A percentile compares a stretch with the other conserved stretches of the same genome.
phyloP scores from a whole-genome alignment of 768 basidiomycete species.

The Agaricus subrufescens region DNA sequence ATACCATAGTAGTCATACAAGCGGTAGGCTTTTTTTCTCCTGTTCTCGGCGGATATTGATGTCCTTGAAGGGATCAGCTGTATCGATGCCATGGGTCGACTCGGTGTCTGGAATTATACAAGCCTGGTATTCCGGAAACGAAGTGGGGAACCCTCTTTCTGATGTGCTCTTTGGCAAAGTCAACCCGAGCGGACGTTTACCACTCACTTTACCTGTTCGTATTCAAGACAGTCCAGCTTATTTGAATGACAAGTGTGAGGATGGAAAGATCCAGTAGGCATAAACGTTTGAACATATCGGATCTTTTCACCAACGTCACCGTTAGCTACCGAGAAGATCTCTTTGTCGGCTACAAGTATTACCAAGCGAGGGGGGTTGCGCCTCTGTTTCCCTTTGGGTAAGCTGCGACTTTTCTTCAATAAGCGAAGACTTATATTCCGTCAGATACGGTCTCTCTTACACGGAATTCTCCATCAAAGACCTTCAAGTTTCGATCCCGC shows the following conservation, averaged over 20 bases:
- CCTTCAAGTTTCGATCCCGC: slow-evolving; percentile 30
- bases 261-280: slow-evolving; percentile 45
- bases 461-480: slow-evolving; percentile 59
- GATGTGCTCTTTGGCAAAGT: slow-evolving; percentile 61
- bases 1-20: slow-evolving; percentile 58
- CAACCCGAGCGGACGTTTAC: slow-evolving; percentile 57
- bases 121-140: slow-evolving; percentile 65
- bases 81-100: slow-evolving; percentile 71
- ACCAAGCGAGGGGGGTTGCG: slow-evolving; percentile 45
- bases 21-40: slow-evolving; percentile 36
- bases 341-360: slow-evolving; percentile 69
- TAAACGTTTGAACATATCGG: neutral
- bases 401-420: slow-evolving; percentile 13
- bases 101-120: slow-evolving; percentile 52
- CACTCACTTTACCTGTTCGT: slow-evolving; percentile 54
- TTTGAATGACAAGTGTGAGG: slow-evolving; percentile 52
- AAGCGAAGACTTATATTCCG: neutral
- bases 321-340: slow-evolving; percentile 53
- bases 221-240: slow-evolving; percentile 61
- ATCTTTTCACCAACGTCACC: neutral
- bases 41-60: neutral
- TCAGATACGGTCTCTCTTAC: slow-evolving; percentile 70
- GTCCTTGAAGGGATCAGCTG: slow-evolving; percentile 51
- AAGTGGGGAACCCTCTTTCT: slow-evolving; percentile 58
- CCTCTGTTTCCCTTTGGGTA: slow-evolving; percentile 70